Conservation (phyloP, 495 filamentous ascomycete species). For the Lasiosphaeriaceae sp. region DNA sequence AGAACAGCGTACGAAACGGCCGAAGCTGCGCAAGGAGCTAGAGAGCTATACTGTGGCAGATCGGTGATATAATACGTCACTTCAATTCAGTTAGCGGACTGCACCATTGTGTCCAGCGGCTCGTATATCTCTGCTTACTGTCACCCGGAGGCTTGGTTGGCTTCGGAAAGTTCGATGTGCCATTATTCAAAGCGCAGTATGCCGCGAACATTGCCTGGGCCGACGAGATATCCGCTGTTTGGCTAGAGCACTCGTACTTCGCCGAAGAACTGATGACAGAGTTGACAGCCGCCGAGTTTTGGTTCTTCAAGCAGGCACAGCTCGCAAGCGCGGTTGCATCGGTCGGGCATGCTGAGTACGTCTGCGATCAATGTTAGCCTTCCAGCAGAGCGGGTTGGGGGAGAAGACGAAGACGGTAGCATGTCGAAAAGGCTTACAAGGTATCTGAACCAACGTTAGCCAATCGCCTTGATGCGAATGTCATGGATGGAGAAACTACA, state of each 20-base stretch:
- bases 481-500: background rate
- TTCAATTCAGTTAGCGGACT: constrained; percentile 14
- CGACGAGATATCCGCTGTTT: constrained; percentile 39
- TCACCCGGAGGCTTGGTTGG: constrained; percentile 42
- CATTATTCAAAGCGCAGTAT: constrained; percentile 44
- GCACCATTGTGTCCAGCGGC: no score
- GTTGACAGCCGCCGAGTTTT: constrained; percentile 39
- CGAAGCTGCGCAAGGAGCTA: constrained; percentile 40
- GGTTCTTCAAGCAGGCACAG: constrained; percentile 47
- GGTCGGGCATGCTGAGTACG: constrained; percentile 34
- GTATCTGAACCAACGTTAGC: constrained; percentile 24
- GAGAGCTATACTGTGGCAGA: constrained; percentile 36
- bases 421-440: constrained; percentile 24
- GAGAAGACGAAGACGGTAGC: no score
- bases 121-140: constrained; percentile 22
- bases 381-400: no score
- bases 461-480: background rate
- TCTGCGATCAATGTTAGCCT: background rate
- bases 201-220: constrained; percentile 46
- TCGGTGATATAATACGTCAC: constrained; percentile 52
- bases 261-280: no score
- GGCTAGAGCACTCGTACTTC: constrained; percentile 32
- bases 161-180: constrained; percentile 41
- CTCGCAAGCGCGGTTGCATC: constrained; percentile 39
- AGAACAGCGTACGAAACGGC: constrained; percentile 40